Base-by-base conservation (phyloP, 2,329 filamentous ascomycete genomes). In the Talaromyces marneffei region DNA sequence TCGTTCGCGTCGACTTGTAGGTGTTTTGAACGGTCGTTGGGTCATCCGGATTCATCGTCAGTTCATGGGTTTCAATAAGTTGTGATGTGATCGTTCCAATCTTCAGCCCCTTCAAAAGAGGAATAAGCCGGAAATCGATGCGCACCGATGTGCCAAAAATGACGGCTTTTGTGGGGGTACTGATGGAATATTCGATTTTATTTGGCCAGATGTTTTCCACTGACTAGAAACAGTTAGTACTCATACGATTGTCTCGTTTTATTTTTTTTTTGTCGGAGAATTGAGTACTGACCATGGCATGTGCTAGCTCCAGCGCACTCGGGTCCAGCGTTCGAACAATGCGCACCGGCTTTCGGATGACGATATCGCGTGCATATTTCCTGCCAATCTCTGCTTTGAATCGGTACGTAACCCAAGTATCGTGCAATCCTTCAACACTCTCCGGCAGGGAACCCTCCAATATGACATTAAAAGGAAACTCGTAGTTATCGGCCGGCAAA, bases 131-230 rank as follows among this genome's bases (percentile, higher is more conserved):
- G 78, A 97, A 93, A 68, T 96, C 87, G 63, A 96, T 83, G 1
- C 87, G 86, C 54, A 97, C 87, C 23, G 83, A 83, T n/a, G 91
- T 95, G 55, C 94, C 94, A 69, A 97, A 96, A 18, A 96, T 89
- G 59, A 96, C 88, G 1, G 94, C 94, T 78, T 97, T 97, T 70
- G 91, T 92, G 0, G 94, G 93, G 10, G 96, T 90, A 62, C 91
- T 86, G 65, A 99, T 92, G 31, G 91, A 93, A 78, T 99, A 99
- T 73, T 96, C 91, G 68, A 97, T 85, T 80, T 99, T 99, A 79
- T 96, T 94, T 5, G 92, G 90, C 94, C 94, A 99, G 65, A 96
- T 89, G 71, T 97, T 97, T 75, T 97, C 92, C 65, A 97, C 92
- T 65, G 90, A 83, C 80, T 84, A 61, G 18, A 7, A 33, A 56